Conservation (phyloP, 73 alveolate species). For the Symbiodinium natans region DNA sequence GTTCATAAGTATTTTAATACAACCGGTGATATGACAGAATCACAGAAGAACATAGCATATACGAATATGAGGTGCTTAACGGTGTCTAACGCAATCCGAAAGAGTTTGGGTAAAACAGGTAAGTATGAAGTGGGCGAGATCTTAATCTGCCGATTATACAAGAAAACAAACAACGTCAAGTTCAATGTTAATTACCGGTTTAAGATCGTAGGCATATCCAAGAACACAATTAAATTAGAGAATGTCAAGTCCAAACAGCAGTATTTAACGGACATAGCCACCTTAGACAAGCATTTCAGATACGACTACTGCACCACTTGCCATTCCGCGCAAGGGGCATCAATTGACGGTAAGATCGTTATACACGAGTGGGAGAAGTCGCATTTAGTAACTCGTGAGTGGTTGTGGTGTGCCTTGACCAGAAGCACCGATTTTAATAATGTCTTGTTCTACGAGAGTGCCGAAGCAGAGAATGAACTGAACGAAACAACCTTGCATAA, state of each 20-base stretch:
- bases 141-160: neutral
- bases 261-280: neutral
- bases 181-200: neutral
- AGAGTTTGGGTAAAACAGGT: neutral
- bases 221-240: neutral
- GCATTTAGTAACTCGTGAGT: slow-evolving; percentile 3
- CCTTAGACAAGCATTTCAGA: neutral
- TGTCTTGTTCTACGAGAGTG: neutral
- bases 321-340: slow-evolving; percentile 25
- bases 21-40: neutral
- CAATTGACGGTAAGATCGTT: neutral
- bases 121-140: neutral
- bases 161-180: neutral
- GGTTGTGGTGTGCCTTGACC: slow-evolving; percentile 32
- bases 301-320: slow-evolving; percentile 25
- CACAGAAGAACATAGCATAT: neutral
- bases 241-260: neutral
- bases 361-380: slow-evolving; percentile 47
- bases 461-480: neutral
- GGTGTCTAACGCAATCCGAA: neutral
- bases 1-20: neutral
- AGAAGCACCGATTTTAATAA: slow-evolving; percentile 11
- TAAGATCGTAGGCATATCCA: neutral
- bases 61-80: neutral
- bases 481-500: neutral